A percentile compares a stretch with the other conserved stretches of the same genome.
phyloP scores from a whole-genome alignment of 2,329 filamentous ascomycete species.

The Chaetothyriales sp. region DNA sequence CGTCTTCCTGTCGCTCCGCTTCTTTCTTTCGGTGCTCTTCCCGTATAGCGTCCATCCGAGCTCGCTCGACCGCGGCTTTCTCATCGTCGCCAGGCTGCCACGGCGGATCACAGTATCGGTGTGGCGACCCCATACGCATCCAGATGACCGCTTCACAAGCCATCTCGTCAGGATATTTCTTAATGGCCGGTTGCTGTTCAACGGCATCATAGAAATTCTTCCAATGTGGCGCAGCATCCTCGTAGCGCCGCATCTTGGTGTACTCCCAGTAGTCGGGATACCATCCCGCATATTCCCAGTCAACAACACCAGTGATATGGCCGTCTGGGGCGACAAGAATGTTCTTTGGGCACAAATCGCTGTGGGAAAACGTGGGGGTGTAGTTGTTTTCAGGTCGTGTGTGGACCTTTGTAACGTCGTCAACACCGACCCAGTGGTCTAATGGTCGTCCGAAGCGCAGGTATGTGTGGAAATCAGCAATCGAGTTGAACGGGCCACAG shows the following conservation, averaged over 20 bases:
- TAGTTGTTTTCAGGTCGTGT: neutral
- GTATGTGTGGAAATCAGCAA: neutral
- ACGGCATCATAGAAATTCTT: neutral
- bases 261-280: slow-evolving; percentile 19
- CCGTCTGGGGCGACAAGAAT: slow-evolving; percentile 12
- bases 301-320: slow-evolving; percentile 14
- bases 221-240: neutral
- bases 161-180: neutral
- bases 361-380: slow-evolving; percentile 10
- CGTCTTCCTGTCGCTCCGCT: neutral
- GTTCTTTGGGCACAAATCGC: slow-evolving; percentile 16
- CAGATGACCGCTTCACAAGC: neutral
- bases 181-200: neutral
- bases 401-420: neutral
- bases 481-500: neutral
- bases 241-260: slow-evolving; percentile 11
- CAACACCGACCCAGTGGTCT: too few relatives aligned
- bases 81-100: neutral
- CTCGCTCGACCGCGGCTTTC: neutral
- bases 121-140: neutral
- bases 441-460: neutral
- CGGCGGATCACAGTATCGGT: neutral
- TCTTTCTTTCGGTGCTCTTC: neutral
- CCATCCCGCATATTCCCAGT: slow-evolving; percentile 18
- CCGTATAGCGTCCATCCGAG: neutral